Evolutionary conservation across 768 basidiomycete genomes (phyloP).

Genomic region (Psilocybe cyanescens): DNA sequence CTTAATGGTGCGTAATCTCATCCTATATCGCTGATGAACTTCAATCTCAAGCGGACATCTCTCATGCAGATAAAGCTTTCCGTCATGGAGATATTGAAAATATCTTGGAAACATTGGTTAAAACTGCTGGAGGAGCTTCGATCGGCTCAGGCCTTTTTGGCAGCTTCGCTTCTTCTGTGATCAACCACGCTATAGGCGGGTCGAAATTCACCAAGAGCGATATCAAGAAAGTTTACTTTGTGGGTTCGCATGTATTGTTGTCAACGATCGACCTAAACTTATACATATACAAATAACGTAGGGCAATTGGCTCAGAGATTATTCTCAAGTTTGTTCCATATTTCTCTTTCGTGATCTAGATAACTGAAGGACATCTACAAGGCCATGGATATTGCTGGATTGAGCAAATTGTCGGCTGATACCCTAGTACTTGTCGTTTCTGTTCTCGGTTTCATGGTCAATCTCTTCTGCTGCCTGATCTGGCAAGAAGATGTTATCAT

Average conservation of each 20-base stretch:
- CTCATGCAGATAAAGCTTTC: constrained; percentile 63
- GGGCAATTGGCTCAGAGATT: constrained; percentile 77
- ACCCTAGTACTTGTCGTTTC: constrained; percentile 64
- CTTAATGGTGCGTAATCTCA: constrained; percentile 48
- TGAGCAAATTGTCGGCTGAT: constrained; percentile 66
- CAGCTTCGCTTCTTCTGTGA: constrained; percentile 42
- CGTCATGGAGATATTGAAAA: constrained; percentile 80
- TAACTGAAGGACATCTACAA: constrained; percentile 24
- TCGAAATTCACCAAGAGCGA: constrained; percentile 67
- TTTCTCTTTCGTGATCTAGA: constrained; percentile 2
- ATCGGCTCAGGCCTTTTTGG: constrained; percentile 48
- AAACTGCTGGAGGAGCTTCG: constrained; percentile 51
- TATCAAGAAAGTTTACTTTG: constrained; percentile 71
- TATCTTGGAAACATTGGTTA: constrained; percentile 61
- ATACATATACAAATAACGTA: constrained; percentile 18
- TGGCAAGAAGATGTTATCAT: neutral
- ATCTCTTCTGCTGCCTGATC: neutral
- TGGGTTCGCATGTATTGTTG: constrained; percentile 27
- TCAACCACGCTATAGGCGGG: constrained; percentile 49
- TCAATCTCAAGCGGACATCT: constrained; percentile 7
- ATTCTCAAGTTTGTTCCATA: constrained; percentile 50
- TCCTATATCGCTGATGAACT: neutral
- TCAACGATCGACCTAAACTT: too few relatives aligned
- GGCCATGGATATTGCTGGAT: constrained; percentile 74
- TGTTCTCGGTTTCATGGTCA: constrained; percentile 59